Percentiles rank a stretch among this genome's conserved stretches.
Evolutionary conservation across 73 alveolate genomes (phyloP).

Genomic region (Blepharisma stoltei): DNA sequence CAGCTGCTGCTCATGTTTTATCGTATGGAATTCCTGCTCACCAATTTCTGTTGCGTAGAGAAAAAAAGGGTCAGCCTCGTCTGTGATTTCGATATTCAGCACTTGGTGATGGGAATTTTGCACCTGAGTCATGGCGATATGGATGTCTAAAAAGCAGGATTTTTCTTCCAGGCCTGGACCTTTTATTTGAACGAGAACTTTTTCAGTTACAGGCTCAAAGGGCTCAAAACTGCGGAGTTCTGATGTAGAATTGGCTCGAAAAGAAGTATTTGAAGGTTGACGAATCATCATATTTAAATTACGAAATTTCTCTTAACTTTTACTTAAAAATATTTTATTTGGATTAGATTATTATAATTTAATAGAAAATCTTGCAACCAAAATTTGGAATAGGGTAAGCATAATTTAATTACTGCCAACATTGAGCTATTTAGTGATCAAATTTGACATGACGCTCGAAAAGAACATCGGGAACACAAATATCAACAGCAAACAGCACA

Average conservation of each 20-base stretch:
- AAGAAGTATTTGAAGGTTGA: slow-evolving; percentile 7
- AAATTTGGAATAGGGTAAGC: too few species aligned
- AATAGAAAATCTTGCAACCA: too few species aligned
- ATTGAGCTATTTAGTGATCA: too few species aligned
- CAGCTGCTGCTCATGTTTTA: slow-evolving; percentile 44
- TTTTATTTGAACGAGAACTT: slow-evolving; percentile 39
- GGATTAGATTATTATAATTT: too few species aligned
- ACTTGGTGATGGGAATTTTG: slow-evolving; percentile 35
- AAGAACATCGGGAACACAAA: too few species aligned
- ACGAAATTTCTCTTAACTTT: too few species aligned
- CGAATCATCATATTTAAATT: slow-evolving; percentile 16
- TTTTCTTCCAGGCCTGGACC: slow-evolving; percentile 45
- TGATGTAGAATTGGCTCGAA: background rate
- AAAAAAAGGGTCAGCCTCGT: slow-evolving; percentile 59
- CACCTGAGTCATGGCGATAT: background rate
- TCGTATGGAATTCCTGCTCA: slow-evolving; percentile 50
- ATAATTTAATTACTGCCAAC: too few species aligned
- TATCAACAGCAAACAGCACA: slow-evolving; percentile 32
- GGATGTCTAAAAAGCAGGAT: slow-evolving; percentile 23
- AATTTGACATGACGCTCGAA: too few species aligned
- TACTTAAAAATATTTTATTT: too few species aligned
- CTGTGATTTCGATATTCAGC: slow-evolving; percentile 45
- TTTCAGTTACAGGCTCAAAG: slow-evolving; percentile 5
- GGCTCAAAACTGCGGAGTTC: background rate
- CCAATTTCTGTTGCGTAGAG: slow-evolving; percentile 49